Evolutionary conservation across 805 yeast species (phyloP).

Genomic region (Candida insectalens): DNA sequence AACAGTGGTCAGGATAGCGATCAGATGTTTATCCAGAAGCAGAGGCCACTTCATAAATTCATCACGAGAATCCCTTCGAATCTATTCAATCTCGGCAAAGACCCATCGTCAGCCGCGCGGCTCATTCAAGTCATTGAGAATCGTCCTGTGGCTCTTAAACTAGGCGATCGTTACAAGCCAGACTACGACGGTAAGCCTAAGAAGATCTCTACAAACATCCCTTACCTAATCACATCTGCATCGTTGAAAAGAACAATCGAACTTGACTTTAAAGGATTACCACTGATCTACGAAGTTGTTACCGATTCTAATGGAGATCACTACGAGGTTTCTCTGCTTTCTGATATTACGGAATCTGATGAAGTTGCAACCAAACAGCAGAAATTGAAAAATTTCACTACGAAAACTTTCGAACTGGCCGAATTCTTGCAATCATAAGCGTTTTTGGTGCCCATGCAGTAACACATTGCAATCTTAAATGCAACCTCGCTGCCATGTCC

Average conservation of each 20-base stretch:
- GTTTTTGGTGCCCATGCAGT: too few species aligned
- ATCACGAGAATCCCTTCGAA: slow-evolving; percentile 14
- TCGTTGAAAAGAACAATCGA: slow-evolving; percentile 19
- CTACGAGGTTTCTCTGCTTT: slow-evolving; percentile 17
- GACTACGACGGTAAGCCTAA: not conserved
- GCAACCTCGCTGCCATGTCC: too few species aligned
- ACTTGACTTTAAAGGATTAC: slow-evolving; percentile 16
- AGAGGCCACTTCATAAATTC: slow-evolving; percentile 13
- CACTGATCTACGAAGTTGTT: slow-evolving; percentile 18
- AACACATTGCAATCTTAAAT: too few species aligned
- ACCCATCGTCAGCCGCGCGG: slow-evolving; percentile 8
- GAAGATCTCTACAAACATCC: slow-evolving; percentile 4
- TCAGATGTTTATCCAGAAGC: slow-evolving; percentile 8
- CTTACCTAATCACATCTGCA: slow-evolving; percentile 14
- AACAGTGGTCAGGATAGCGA: slow-evolving; percentile 10
- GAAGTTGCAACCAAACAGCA: not conserved
- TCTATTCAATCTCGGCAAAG: slow-evolving; percentile 13
- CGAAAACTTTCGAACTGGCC: slow-evolving; percentile 3
- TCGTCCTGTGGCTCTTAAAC: slow-evolving; percentile 9
- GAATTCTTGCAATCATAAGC: slow-evolving; percentile 4
- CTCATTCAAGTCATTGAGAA: slow-evolving; percentile 9
- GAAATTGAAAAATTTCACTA: slow-evolving; percentile 8
- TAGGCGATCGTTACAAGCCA: slow-evolving; percentile 1
- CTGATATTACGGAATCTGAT: slow-evolving; percentile 7
- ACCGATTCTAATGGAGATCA: slow-evolving; percentile 16